Base-by-base conservation (phyloP, 495 filamentous ascomycete species). In the Penicillium argentinense region DNA sequence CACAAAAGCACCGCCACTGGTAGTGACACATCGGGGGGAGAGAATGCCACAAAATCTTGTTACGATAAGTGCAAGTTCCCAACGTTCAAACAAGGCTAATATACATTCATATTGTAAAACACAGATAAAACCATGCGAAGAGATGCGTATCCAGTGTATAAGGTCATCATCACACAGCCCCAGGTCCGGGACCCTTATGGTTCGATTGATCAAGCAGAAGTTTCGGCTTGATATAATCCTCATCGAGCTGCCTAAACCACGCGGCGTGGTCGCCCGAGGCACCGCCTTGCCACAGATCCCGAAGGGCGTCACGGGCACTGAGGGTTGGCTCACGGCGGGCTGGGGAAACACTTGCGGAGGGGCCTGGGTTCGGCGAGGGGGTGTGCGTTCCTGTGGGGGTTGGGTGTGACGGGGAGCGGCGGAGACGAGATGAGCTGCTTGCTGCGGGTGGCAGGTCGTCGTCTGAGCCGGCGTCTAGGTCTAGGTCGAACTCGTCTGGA, bases 211-310 rank as follows among this genome's bases (percentile, higher is more conserved):
- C 92, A 27, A 98, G 77, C 45, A 98, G 66, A 42, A 98, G 73
- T 54, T 81, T 89, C 8, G 93, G 93, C 74, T 98, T 98, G 64
- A 98, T 95, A 66, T 88, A 97, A 22, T 88, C 89, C 64, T 98
- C 93, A 65, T 98, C 93, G 42, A 98, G 69, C 66, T 96, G 92
- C 46, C 83, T 83, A 66, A 98, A 96, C 80, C 93, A 84, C 11
- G 85, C 88, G 14, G 87, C 87, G 39, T 96, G 91, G 63, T 98
- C 95, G 28, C 96, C 91, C 0, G 83, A 74, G 9, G 86, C 83
- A 30, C 88, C 69, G 9, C 72, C 85, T 12, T 82, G 82, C 47
- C 92, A 82, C 1, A 88, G 75, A 39, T 87, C 84, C 23, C 82
- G 81, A 9, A 93, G 77, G 2, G 89, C 87, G 18, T 86, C 79